Base-by-base conservation (phyloP, 257 asterid genomes). In the Lantana camara region DNA sequence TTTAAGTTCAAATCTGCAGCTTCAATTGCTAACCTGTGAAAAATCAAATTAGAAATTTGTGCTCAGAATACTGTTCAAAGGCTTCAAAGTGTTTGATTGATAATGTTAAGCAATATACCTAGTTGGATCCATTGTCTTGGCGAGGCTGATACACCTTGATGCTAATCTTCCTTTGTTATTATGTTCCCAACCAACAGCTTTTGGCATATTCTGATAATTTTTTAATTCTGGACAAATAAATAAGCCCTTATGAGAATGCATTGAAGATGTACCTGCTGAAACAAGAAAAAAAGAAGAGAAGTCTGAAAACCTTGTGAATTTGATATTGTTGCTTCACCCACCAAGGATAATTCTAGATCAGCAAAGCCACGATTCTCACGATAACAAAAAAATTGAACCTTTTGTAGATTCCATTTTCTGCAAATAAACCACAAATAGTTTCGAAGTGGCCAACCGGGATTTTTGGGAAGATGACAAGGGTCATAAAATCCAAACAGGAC, bases 381-480 rank as follows among this genome's bases (percentile, higher is more conserved):
- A 72, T 90, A 93, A 76, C 97, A 85, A 32, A 93, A 82, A 67
- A 93, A 85, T 24, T 60, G 69, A 75, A 84, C 57, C 73, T 82
- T 85, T 63, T 78, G 79, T 70, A 83, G 76, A 30, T 85, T 78
- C 95, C 87, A 85, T 79, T 85, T 87, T 77, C 73, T 64, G 79
- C 64, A 79, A 75, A 93, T 77, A 82, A 66, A 93, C 75, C 83
- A 72, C 30, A 93, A 80, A 65, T 79, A 84, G 77, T 93, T 93
- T 66, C 96, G 93, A 57, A 93, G 95, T 32, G 96, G 96, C 99
- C 99, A 93, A 50, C 99, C 96, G 50, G 97, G 97, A 79, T 87
- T 87, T 58, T 64, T 70, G 53, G 90, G 91, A 55, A 82, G 95
- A 76, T 87, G 81, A 67, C 92, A 87, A 59, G 91, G 97, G 67